Conservation (phyloP, 768 basidiomycete species). For the Tylopilus sp. region DNA sequence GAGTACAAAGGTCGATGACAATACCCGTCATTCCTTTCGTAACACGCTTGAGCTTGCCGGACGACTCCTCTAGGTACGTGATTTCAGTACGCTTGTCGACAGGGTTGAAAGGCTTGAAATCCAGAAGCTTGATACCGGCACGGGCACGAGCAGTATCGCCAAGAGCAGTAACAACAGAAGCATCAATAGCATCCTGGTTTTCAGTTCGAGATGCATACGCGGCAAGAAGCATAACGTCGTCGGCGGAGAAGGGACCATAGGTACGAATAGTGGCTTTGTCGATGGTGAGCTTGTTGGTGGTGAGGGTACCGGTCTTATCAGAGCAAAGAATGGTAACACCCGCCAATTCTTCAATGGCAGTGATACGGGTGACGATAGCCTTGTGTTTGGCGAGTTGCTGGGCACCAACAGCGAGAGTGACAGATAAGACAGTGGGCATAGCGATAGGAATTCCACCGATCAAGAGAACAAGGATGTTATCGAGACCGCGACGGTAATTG, state of each 20-base stretch:
- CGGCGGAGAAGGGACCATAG: slow-evolving; percentile 83
- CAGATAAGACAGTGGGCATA: slow-evolving; percentile 98
- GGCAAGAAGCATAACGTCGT: slow-evolving; percentile 90
- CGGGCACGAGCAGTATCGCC: slow-evolving; percentile 74
- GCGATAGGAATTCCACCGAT: slow-evolving; percentile 99
- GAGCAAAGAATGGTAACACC: slow-evolving; percentile 99
- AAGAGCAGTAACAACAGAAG: slow-evolving; percentile 78
- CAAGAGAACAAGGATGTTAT: slow-evolving; percentile 97
- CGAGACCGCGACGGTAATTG: slow-evolving; percentile 88
- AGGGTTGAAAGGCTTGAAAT: slow-evolving; percentile 99
- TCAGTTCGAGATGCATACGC: slow-evolving; percentile 97
- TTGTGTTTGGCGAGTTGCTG: slow-evolving; percentile 99
- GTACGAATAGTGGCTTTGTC: slow-evolving; percentile 89
- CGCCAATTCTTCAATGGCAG: slow-evolving; percentile 96
- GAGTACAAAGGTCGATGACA: slow-evolving; percentile 94
- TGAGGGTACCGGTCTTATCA: slow-evolving; percentile 97
- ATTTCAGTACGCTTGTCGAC: slow-evolving; percentile 99
- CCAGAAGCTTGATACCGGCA: slow-evolving; percentile 90
- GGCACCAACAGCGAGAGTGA: slow-evolving; percentile 97
- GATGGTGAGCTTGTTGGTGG: slow-evolving; percentile 99
- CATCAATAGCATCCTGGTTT: slow-evolving; percentile 98
- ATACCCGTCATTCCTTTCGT: slow-evolving; percentile 99
- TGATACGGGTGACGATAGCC: slow-evolving; percentile 99
- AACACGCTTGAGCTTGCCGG: slow-evolving; percentile 97
- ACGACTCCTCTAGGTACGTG: slow-evolving; percentile 90